Evolutionary conservation across 2,329 filamentous ascomycete genomes (phyloP).

Genomic region (Colletotrichum viniferum): DNA sequence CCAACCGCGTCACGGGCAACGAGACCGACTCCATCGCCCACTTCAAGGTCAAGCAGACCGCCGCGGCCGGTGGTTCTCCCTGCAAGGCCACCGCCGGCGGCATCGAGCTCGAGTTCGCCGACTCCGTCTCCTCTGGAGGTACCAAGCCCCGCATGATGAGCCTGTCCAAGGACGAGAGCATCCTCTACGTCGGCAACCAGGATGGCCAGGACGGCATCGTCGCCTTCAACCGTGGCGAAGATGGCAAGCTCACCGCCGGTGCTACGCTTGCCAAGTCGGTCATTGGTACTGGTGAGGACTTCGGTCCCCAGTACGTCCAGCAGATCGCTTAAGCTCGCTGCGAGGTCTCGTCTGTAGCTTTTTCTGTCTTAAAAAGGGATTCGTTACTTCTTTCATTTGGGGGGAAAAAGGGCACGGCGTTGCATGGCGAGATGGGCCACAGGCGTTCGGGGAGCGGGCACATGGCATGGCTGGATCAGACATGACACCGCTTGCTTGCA

Average conservation of each 20-base stretch:
- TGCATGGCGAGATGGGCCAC: not conserved
- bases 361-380: not conserved
- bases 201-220: constrained; percentile 42
- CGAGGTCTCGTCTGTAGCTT: not conserved
- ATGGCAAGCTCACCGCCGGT: constrained; percentile 33
- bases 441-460: constrained; percentile 8
- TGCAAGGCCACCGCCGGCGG: constrained; percentile 29
- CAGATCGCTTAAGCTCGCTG: constrained; percentile 25
- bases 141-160: constrained; percentile 52
- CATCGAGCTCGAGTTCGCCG: constrained; percentile 36
- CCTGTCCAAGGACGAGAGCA: constrained; percentile 34
- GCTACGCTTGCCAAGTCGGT: constrained; percentile 27
- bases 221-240: constrained; percentile 27
- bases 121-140: constrained; percentile 38
- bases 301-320: constrained; percentile 37
- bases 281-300: constrained; percentile 30
- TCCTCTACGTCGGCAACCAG: constrained; percentile 54
- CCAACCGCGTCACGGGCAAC: constrained; percentile 53
- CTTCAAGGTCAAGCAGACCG: constrained; percentile 39
- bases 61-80: constrained; percentile 20
- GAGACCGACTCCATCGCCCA: constrained; percentile 51
- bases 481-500: constrained; percentile 15
- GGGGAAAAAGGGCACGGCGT: not conserved
- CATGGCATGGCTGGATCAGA: constrained; percentile 13
- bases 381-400: not conserved